Base-by-base conservation (phyloP, 257 asterid species). In the Solanum lycopersicoides region DNA sequence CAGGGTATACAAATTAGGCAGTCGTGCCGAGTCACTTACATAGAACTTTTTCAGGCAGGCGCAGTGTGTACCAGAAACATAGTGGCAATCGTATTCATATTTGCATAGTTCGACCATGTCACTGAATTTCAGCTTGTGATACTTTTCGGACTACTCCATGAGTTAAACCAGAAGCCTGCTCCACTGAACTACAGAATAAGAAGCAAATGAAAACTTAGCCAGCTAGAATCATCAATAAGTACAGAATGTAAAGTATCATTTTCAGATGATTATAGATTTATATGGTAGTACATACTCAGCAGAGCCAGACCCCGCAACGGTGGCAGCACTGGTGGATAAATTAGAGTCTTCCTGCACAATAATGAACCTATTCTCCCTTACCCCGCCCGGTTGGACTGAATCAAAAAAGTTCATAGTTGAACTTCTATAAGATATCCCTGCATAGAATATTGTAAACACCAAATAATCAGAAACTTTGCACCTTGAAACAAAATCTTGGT, bases 351-450 rank as follows among this genome's bases (percentile, higher is more conserved):
- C 82, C 86, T 87, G 89, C 56, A 80, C 88, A 86, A 77, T 72
- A 23, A 85, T n/a, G 66, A 88, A 82, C 39, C 82, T 86, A 87
- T 66, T 83, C 30, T 86, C 89, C 42, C 21, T 82, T 56, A 63
- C 25, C 45, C 69, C 86, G 39, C 79, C 66, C 4, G 87, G 37
- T 35, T 84, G 85, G 34, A 80, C 50, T 35, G 91, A 32, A 30
- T 88, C 82, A 73, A 68, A 77, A 56, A 87, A 76, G 68, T 86
- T 87, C 25, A 79, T 50, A 50, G 88, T 53, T 15, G 90, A 63
- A 86, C 84, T 72, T 89, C 91, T 82, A 50, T 91, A 90, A 15
- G 91, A 87, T 65, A 91, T 89, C 73, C 93, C 93, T 91, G 93
- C 82, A 77, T 72, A 53, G 71, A 59, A 44, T 82, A 37, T 45